These are phyloP conservation scores for Candida nemodendra DNA, from an alignment of 805 yeast species.

Conservation along the genomic window DNA sequence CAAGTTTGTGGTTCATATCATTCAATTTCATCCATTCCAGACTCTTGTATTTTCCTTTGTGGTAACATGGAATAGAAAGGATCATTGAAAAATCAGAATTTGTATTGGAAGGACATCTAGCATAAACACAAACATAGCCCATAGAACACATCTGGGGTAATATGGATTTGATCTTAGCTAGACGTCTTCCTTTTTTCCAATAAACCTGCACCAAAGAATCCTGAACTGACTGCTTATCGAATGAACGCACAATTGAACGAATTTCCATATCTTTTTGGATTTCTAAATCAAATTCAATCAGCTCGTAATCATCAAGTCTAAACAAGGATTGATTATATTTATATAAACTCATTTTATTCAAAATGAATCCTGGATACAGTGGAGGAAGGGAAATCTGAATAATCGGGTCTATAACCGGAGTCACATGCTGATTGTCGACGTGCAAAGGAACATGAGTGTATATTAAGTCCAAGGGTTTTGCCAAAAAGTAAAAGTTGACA, in stretches of 20 bases:
- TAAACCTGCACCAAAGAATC: slow-evolving; percentile 76
- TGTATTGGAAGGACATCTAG: slow-evolving; percentile 33
- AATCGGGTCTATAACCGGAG: slow-evolving; percentile 78
- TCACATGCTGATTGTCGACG: slow-evolving; percentile 77
- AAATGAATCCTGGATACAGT: slow-evolving; percentile 77
- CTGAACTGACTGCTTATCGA: slow-evolving; percentile 37
- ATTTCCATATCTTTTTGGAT: slow-evolving; percentile 72
- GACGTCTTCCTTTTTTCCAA: slow-evolving; percentile 63
- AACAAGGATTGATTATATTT: slow-evolving; percentile 78
- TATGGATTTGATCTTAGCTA: slow-evolving; percentile 76
- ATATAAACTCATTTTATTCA: slow-evolving; percentile 53
- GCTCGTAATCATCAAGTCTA: slow-evolving; percentile 68
- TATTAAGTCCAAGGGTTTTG: slow-evolving; percentile 71
- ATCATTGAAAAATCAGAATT: slow-evolving; percentile 68
- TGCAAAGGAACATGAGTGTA: slow-evolving; percentile 85
- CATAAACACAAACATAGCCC: slow-evolving; percentile 75
- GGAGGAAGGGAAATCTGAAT: slow-evolving; percentile 82
- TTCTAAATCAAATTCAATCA: slow-evolving; percentile 73
- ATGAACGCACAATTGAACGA: slow-evolving; percentile 52
- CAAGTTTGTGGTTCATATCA: slow-evolving; percentile 62
- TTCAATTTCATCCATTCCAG: slow-evolving; percentile 63
- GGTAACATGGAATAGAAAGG: slow-evolving; percentile 71
- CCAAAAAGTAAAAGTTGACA: slow-evolving; percentile 61
- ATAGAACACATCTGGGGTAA: slow-evolving; percentile 66
- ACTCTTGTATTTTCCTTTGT: slow-evolving; percentile 60